phyloP scores from a whole-genome alignment of 1,284 basidiomycete species.

The Clitocybe nebularis region DNA sequence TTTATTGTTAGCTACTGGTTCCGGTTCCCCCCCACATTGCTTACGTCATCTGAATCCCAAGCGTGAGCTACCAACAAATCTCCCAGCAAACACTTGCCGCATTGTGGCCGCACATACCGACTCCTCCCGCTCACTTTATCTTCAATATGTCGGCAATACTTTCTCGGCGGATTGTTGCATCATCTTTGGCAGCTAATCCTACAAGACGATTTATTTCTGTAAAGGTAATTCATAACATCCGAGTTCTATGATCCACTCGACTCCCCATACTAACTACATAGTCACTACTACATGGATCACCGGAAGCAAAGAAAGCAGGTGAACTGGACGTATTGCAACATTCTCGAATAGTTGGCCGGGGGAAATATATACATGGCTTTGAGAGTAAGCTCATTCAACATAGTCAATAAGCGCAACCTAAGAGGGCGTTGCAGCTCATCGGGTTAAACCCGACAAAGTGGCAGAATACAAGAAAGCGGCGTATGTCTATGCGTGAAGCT shows the following conservation, averaged over 20 bases:
- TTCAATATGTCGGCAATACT: slow-evolving; percentile 18
- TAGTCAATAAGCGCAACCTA: not conserved
- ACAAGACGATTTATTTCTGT: slow-evolving; percentile 52
- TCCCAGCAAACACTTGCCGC: not conserved
- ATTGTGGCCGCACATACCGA: too few relatives aligned
- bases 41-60: slow-evolving; percentile 2
- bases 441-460: slow-evolving; percentile 73
- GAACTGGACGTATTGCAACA: slow-evolving; percentile 77
- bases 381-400: slow-evolving; percentile 55
- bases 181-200: slow-evolving; percentile 7
- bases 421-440: slow-evolving; percentile 55
- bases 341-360: slow-evolving; percentile 79
- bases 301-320: slow-evolving; percentile 79
- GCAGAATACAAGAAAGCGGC: slow-evolving; percentile 85
- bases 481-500: slow-evolving; percentile 44
- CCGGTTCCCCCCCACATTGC: too few relatives aligned
- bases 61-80: not conserved
- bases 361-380: slow-evolving; percentile 86
- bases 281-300: slow-evolving; percentile 71
- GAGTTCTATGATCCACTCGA: slow-evolving; percentile 14
- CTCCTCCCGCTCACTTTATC: not conserved
- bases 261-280: slow-evolving; percentile 25
- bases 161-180: slow-evolving; percentile 13
- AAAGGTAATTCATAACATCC: slow-evolving; percentile 39
- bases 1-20: too few relatives aligned